Base-by-base conservation (phyloP, 2,329 filamentous ascomycete species). In the Diplodia sapinea region DNA sequence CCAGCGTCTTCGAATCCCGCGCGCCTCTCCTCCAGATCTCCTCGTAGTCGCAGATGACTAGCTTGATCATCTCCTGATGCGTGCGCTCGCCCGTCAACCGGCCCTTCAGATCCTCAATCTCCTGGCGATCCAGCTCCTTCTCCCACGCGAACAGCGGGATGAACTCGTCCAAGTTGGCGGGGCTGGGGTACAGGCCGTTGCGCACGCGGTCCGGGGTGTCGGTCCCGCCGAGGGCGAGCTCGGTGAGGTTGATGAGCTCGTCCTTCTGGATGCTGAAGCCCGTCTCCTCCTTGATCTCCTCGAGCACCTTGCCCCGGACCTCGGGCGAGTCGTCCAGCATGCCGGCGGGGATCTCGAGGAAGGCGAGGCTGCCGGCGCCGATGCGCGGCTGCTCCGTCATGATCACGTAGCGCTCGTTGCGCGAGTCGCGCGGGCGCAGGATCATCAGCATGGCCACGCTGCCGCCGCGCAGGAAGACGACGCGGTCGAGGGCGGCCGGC, bases 381-480 rank as follows among this genome's bases (percentile, higher is more conserved):
- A 86, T 81, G 23, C 85, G 81, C 26, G 85, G 83, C 70, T 87
- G 85, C n/a, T 85, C 75, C 0, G 85, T 85, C 23, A 87, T 71
- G 33, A 87, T 79, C 3, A 82, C 83, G 50, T 80, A 76, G 71
- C 84, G 84, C 69, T 82, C 81, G n/a, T 74, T 70, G 68, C 82
- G 81, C 12, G 77, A 74, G 72, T 86, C 82, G 67, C 82, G 78
- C 2, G 84, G 83, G 71, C 85, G 82, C 29, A 87, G 76, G 15
- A 86, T 78, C 47, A 87, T 79, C 68, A 87, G 73, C 78, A 87
- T 84, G 8, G 79, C 84, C 3, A 87, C 83, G 75, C 83, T 85
- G 9, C 84, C 85, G 15, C 85, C 85, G 59, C 85, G 77, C 67
- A 87, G 73, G 70, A 86, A 86, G 4, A 85, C 81, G 52, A 82